Evolutionary conservation across 2,329 filamentous ascomycete species (phyloP), one percentile per base, ranked within the genome.

Genomic region (Calonectria pteridis): DNA sequence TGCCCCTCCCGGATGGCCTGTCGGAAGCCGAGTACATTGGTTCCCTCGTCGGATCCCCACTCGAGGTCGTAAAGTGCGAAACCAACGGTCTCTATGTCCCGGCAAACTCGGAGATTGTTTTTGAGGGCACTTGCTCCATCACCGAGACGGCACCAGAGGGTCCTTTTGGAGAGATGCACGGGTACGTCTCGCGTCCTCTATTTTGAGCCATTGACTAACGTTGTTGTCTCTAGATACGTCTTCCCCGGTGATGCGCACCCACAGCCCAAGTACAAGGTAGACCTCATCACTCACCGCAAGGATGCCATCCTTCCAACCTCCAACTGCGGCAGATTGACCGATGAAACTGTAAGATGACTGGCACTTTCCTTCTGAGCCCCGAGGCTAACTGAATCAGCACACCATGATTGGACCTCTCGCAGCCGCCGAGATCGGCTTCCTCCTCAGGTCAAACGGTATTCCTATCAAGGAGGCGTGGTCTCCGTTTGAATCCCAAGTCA

Each of bases 41-140:
- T 1, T 84, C 87, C 0, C 81, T 90, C 67, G 83, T 83, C 1
- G 88, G 88, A 3, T 72, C 78, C 0, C 81, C 88, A 0, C 70
- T 90, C 7, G 85, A 90, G 37, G 75, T 90, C 0, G 85, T 88
- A 43, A 89, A 89, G 75, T 89, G 88, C 69, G 88, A 90, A n/a
- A 87, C 85, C 0, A 90, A 87, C 69, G 82, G 86, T 29, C 77
- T 90, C 0, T 77, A 83, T 4, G 87, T 90, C 1, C 88, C 89
- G 0, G 88, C 88, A 0, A 88, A 85, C 69, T 77, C 82, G 0
- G 88, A 90, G 75, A 89, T 90, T 64, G 85, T 90, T 0, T 79
- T 90, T 2, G 88, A 90, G 70, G 88, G 89, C 3, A 86, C 84
- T 0, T 74, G 87, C 18, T 90, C 87, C 0, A 81, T 86, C 6